phyloP scores from a whole-genome alignment of 2,329 filamentous ascomycete species.

The Pseudogymnoascus sp. region DNA sequence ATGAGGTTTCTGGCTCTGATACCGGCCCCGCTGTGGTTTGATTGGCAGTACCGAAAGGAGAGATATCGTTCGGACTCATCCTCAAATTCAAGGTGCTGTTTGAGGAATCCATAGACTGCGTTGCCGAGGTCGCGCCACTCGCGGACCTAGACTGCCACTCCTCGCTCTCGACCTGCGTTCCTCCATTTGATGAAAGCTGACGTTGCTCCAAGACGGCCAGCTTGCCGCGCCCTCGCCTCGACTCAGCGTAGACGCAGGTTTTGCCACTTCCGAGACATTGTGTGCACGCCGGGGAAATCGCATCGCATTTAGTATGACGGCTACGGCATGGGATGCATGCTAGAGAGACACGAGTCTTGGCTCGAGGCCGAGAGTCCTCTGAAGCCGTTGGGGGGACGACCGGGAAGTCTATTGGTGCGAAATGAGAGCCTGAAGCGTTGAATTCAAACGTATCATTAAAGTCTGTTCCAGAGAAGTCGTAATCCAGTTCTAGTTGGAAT shows the following conservation, averaged over 20 bases:
- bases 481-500: background rate
- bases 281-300: conserved; percentile 33
- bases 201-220: conserved; percentile 15
- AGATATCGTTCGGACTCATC: background rate
- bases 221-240: conserved; percentile 36
- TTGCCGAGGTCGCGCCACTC: background rate
- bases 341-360: conserved; percentile 6
- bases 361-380: background rate
- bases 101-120: background rate
- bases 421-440: background rate
- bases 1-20: conserved; percentile 16
- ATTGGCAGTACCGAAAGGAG: background rate
- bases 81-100: background rate
- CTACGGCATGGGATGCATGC: conserved; percentile 23
- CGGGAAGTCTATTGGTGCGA: background rate
- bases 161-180: conserved; percentile 21
- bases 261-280: conserved; percentile 35
- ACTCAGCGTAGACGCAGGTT: conserved; percentile 39
- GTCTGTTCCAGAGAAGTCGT: background rate
- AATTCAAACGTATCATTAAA: background rate
- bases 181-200: conserved; percentile 24
- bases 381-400: background rate
- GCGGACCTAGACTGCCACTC: background rate
- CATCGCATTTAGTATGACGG: conserved; percentile 39
- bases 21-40: conserved; percentile 16